Conservation (phyloP, 2,329 filamentous ascomycete species). For the Aspergillus eucalypticola region DNA sequence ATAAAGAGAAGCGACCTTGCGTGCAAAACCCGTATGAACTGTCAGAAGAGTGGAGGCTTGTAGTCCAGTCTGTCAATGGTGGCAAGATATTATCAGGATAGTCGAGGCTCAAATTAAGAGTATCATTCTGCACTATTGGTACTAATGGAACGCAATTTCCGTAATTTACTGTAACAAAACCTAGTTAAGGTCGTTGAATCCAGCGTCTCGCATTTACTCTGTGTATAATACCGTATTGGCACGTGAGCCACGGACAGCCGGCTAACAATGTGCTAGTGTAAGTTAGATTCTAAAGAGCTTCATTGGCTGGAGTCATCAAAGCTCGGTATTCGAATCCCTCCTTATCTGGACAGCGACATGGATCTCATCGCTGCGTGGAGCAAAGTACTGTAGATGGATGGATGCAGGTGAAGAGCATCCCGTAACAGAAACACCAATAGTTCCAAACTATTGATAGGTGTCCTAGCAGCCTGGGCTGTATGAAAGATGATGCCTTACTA, state of each 20-base stretch:
- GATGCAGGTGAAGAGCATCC: too few species aligned
- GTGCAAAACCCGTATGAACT: background rate
- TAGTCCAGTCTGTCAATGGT: background rate
- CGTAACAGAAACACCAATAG: too few species aligned
- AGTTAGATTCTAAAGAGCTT: conserved; percentile 9
- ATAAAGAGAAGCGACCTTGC: background rate
- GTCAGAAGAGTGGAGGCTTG: background rate
- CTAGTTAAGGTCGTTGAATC: too few species aligned
- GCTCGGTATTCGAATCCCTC: background rate
- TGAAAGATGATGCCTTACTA: too few species aligned
- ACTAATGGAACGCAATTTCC: conserved; percentile 1
- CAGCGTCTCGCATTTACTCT: background rate
- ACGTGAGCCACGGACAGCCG: background rate
- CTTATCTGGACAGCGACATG: too few species aligned
- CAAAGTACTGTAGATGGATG: too few species aligned
- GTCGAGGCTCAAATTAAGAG: conserved; percentile 8
- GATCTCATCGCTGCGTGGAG: too few species aligned
- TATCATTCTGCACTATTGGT: conserved; percentile 18
- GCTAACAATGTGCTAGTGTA: background rate
- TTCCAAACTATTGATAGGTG: too few species aligned
- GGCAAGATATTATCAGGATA: background rate
- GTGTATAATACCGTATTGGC: background rate
- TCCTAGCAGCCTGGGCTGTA: too few species aligned
- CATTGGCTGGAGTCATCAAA: conserved; percentile 8
- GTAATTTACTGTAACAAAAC: conserved; percentile 10